Conservation (phyloP, 129 eudicot species). For the Flaveria bidentis region DNA sequence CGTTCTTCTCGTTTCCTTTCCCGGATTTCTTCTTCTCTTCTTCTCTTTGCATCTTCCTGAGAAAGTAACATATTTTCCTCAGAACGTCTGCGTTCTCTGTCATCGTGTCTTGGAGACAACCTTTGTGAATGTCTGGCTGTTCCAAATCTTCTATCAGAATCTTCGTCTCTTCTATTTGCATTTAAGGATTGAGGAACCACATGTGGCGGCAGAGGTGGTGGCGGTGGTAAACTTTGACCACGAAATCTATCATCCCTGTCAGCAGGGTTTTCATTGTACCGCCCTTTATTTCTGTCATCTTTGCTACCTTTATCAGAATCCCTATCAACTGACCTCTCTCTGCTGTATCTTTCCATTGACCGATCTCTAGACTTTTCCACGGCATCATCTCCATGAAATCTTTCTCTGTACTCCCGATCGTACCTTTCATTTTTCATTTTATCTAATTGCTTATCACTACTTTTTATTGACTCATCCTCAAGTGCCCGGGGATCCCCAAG, state of each 20-base stretch:
- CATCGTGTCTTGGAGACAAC: constrained; percentile 91
- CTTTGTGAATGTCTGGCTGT: constrained; percentile 75
- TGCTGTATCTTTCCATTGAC: constrained; percentile 83
- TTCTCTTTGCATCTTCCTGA: constrained; percentile 81
- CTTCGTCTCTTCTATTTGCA: constrained; percentile 80
- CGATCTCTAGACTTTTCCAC: constrained; percentile 75
- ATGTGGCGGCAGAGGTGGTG: constrained; percentile 92
- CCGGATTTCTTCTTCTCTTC: constrained; percentile 90
- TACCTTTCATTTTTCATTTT: constrained; percentile 69
- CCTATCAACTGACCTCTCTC: constrained; percentile 90
- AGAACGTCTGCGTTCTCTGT: constrained; percentile 88
- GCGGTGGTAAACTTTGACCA: constrained; percentile 88
- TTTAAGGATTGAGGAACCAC: constrained; percentile 80
- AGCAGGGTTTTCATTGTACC: constrained; percentile 54
- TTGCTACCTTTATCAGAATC: constrained; percentile 61
- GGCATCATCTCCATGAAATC: constrained; percentile 62
- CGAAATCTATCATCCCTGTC: constrained; percentile 87
- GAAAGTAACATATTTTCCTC: constrained; percentile 63
- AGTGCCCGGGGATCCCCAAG: constrained; percentile 40
- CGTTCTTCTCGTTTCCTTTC: constrained; percentile 95
- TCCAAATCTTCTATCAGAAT: constrained; percentile 76
- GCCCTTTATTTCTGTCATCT: constrained; percentile 74
- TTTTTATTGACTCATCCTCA: constrained; percentile 35
- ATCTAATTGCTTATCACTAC: constrained; percentile 53
- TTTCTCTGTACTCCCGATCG: constrained; percentile 75